Evolutionary conservation across 1,139 yeast genomes (phyloP).

Genomic region (Blastobotrys aristatus): DNA sequence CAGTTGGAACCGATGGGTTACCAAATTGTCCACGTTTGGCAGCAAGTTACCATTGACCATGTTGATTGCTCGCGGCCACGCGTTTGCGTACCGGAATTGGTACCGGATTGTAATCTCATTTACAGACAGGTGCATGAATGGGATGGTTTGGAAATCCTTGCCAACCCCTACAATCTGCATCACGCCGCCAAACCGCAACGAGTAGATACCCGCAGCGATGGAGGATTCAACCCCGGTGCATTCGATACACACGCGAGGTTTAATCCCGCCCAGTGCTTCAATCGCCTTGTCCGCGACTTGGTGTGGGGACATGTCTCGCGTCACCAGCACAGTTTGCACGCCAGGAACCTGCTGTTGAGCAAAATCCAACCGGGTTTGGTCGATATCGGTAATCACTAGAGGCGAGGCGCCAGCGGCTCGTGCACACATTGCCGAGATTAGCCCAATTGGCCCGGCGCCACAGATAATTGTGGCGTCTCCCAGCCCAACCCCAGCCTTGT

Average conservation of each 20-base stretch:
- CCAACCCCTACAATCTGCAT: constrained; percentile 79
- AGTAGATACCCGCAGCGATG: constrained; percentile 56
- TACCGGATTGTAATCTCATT: constrained; percentile 71
- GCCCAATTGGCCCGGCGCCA: constrained; percentile 94
- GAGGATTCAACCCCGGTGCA: constrained; percentile 69
- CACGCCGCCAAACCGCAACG: constrained; percentile 57
- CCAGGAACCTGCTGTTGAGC: constrained; percentile 33
- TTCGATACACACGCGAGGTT: constrained; percentile 62
- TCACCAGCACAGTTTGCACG: constrained; percentile 25
- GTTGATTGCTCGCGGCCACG: constrained; percentile 68
- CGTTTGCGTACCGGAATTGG: constrained; percentile 72
- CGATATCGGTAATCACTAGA: constrained; percentile 55
- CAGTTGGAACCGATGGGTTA: constrained; percentile 73
- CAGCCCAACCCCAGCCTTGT: constrained; percentile 58
- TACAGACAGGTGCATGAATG: constrained; percentile 64
- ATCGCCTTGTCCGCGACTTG: constrained; percentile 40
- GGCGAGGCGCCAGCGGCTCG: constrained; percentile 76
- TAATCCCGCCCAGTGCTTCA: constrained; percentile 38
- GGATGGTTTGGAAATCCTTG: constrained; percentile 57
- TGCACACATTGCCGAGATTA: constrained; percentile 73
- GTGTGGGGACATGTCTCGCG: constrained; percentile 29
- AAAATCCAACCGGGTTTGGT: constrained; percentile 23
- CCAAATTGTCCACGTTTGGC: constrained; percentile 52
- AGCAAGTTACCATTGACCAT: constrained; percentile 58
- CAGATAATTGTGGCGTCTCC: constrained; percentile 75